Evolutionary conservation across 108 stramenopile species (phyloP), one percentile per base, ranked within the genome.

Genomic region (Nitzschia sp.): DNA sequence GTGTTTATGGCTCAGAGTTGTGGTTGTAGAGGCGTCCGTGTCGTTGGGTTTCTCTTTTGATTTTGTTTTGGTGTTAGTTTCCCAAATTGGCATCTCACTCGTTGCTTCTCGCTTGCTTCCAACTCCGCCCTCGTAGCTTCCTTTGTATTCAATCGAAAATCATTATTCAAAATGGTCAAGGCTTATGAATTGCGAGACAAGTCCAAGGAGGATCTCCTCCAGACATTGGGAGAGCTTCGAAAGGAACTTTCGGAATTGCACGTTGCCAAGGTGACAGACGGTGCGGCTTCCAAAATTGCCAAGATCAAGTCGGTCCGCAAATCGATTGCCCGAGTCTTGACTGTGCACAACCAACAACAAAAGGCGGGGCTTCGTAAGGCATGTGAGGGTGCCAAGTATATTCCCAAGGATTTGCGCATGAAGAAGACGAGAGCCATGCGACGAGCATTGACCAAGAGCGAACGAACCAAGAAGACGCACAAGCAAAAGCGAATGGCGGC

Each of bases 361-460:
- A 99, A 97, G 93, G 88, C 83, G 63, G 97, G 95, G 79, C 72
- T 97, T 66, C 93, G 96, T 24, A 97, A 95, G 85, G 83, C 92
- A 29, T 66, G 67, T 49, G 86, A 87, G 28, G 91, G 89, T 66
- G 76, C 72, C 72, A 99, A 99, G 89, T 96, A 96, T 82, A 59
- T 96, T 55, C 90, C 95, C 68, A 89, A 96, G 80, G 97, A 98
- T 73, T 83, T 99, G 76, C 85, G 98, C 75, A 47, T 81, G 68
- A 99, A 98, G 97, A 95, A 96, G 95, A 99, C 98, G 56, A 84
- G 98, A 46, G 98, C 98, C 57, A 97, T 97, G 78, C 88, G 98
- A 46, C 87, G 98, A 38, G 91, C 91, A 26, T 81, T 99, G 63
- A 96, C 96, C 71, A 82, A 90, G 82, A 87, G 84, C 13, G 89